Evolutionary conservation across 2,329 filamentous ascomycete species (phyloP), one percentile per base, ranked within the genome.

Genomic region (Aureobasidium melanogenum): DNA sequence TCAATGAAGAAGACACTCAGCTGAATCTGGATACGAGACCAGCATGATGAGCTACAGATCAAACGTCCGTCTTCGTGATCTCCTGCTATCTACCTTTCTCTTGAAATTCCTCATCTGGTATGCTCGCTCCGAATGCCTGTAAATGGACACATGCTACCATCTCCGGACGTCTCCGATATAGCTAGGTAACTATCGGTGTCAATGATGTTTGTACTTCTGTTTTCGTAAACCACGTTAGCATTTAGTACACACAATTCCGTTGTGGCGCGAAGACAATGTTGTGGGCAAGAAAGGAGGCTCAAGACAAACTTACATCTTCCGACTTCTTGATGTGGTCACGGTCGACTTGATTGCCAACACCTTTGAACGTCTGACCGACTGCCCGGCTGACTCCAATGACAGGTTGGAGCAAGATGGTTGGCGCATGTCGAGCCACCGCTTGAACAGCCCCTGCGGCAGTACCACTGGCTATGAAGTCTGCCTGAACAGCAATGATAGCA

Each of bases 401-500:
- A 8, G 94, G 94, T 60, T 92, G 80, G 67, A 99, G 84, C 56
- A 99, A 88, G 22, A 97, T 90, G 0, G 92, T 97, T n/a, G 94
- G 94, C 32, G 92, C 91, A 67, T 89, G 84, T 72, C 83, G 87
- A 63, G 87, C 81, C 19, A 99, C 85, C 1, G 88, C 92, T 69
- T 80, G 85, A 15, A 91, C 90, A 1, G 89, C 91, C 1, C 89
- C 91, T 44, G 86, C 84, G 0, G 93, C 92, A 63, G 85, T 91
- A 24, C 85, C 84, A 68, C 88, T 91, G 69, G 97, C 91, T 80
- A 96, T 87, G 0, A 96, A 84, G 71, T 97, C 93, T 0, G 88
- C 89, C 0, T 94, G 93, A 28, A 99, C 90, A 1, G 93, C 94
- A 68, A 99, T 93, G 62, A 99, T 91, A 10, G 93, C 94, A 74